These are phyloP conservation scores for Hypoxylon sp. DNA, from an alignment of 2,329 filamentous ascomycete species.

Conservation along the genomic window DNA sequence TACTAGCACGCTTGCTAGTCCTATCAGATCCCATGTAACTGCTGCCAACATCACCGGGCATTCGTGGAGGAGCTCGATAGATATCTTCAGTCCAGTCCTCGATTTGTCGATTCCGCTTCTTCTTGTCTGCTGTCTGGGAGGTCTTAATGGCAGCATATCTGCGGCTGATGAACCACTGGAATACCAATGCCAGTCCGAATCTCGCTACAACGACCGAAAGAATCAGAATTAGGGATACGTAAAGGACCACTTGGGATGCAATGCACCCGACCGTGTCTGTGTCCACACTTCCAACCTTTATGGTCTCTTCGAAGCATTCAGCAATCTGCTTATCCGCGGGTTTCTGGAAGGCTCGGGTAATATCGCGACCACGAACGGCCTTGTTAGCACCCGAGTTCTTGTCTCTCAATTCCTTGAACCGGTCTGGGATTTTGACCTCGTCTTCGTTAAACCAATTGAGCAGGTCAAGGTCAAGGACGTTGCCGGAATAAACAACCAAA, in stretches of 20 bases:
- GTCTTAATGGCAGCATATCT: constrained; percentile 89
- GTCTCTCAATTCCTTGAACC: constrained; percentile 85
- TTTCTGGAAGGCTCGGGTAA: constrained; percentile 89
- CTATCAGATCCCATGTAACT: constrained; percentile 76
- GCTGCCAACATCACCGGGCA: constrained; percentile 80
- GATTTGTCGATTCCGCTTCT: constrained; percentile 91
- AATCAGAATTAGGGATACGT: constrained; percentile 93
- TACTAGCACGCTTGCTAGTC: constrained; percentile 83
- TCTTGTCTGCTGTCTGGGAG: constrained; percentile 83
- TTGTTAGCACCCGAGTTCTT: constrained; percentile 71
- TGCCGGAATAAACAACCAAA: constrained; percentile 93
- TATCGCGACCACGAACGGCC: constrained; percentile 84
- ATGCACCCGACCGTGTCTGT: constrained; percentile 98
- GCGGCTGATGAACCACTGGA: constrained; percentile 96
- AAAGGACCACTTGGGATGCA: constrained; percentile 95
- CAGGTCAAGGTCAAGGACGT: constrained; percentile 90
- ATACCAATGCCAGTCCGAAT: constrained; percentile 89
- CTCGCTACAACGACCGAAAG: constrained; percentile 88
- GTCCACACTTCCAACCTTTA: constrained; percentile 96
- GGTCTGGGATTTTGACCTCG: constrained; percentile 80
- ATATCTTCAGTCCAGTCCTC: constrained; percentile 99
- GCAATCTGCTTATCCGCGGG: constrained; percentile 84
- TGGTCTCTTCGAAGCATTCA: constrained; percentile 90
- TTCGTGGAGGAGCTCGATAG: constrained; percentile 87
- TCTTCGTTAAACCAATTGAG: constrained; percentile 90